These are phyloP conservation scores for Colletotrichum endophyticum DNA, from an alignment of 2,329 filamentous ascomycete genomes.

Conservation along the genomic window DNA sequence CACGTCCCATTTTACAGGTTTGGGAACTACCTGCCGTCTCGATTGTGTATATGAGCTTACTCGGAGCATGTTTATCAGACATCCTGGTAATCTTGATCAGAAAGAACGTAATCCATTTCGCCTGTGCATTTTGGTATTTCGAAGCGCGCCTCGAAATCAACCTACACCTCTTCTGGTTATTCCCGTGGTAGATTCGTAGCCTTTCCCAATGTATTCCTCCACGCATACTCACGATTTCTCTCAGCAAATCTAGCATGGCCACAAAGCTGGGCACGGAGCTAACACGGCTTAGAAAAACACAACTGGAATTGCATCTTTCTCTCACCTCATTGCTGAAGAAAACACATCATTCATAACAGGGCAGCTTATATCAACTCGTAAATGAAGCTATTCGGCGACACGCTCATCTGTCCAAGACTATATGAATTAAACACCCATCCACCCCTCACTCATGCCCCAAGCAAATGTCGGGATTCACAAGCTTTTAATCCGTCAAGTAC, in stretches of 20 bases:
- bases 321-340: background rate
- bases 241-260: accelerated
- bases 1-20: background rate
- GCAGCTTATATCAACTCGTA: background rate
- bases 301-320: accelerated
- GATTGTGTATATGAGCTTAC: background rate
- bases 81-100: accelerated
- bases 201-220: background rate
- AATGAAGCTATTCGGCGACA: accelerated
- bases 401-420: background rate
- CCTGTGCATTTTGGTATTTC: too few species aligned
- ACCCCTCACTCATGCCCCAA: background rate
- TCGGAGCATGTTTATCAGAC: accelerated
- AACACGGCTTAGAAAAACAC: accelerated
- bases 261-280: accelerated
- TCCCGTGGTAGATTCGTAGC: accelerated
- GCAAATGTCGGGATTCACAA: background rate
- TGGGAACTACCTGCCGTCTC: accelerated
- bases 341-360: background rate
- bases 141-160: too few species aligned
- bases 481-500: background rate
- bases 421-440: background rate
- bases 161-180: background rate
- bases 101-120: background rate
- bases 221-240: background rate